Conservation (phyloP, 2,329 filamentous ascomycete genomes). For the Sporothrix phasma region DNA sequence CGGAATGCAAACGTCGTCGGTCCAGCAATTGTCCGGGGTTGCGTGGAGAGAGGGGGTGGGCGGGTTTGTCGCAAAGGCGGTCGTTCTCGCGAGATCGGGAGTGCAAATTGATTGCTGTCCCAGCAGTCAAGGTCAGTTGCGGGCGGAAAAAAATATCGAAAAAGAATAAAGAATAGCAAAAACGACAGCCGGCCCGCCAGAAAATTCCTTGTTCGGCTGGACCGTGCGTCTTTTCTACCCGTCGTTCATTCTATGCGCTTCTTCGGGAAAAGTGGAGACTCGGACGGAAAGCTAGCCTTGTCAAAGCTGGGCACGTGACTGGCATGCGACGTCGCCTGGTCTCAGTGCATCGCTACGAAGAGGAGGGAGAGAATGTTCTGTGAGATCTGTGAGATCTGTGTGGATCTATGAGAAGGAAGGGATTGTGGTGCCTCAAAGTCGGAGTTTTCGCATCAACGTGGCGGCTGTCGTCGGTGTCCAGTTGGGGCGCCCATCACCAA, state of each 20-base stretch:
- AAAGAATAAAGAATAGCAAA: slow-evolving; percentile 12
- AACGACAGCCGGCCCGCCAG: background rate
- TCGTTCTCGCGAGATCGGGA: slow-evolving; percentile 1
- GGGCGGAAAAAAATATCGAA: slow-evolving; percentile 4
- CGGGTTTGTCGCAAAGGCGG: background rate
- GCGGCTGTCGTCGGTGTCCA: too few species aligned
- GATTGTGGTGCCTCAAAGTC: background rate
- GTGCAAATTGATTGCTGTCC: slow-evolving; percentile 7
- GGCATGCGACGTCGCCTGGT: background rate
- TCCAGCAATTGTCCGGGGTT: background rate
- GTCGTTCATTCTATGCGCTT: background rate
- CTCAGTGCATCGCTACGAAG: background rate
- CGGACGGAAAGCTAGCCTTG: background rate
- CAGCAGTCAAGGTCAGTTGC: background rate
- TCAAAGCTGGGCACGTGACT: background rate
- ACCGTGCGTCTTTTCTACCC: slow-evolving; percentile 14
- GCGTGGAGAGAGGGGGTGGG: background rate
- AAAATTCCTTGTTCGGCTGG: slow-evolving; percentile 12
- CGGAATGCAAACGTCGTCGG: background rate
- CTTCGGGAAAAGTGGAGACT: slow-evolving; percentile 6
- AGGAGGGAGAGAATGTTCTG: too few species aligned
- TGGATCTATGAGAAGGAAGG: background rate
- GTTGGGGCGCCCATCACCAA: background rate
- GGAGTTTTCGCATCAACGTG: too few species aligned
- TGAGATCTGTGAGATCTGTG: background rate